Base-by-base conservation (phyloP, 2,329 filamentous ascomycete genomes). In the Ophiocordyceps unilateralis region DNA sequence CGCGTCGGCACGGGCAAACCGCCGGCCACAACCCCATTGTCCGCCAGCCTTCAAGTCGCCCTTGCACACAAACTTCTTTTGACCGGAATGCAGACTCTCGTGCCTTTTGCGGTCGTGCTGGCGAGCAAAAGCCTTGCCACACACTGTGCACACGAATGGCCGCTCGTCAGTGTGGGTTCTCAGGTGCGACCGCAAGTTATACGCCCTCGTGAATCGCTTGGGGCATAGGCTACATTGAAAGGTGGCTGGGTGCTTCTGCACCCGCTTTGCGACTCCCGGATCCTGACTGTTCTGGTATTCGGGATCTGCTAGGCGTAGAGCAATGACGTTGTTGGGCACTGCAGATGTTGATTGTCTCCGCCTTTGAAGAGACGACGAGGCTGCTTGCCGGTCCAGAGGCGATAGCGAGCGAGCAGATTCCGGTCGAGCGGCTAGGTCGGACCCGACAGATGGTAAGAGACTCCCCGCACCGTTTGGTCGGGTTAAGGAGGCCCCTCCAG, bases 51-150 rank as follows among this genome's bases (percentile, higher is more conserved):
- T 88, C 41, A 98, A 76, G 45, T 88, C 83, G 43, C 91, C 91
- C 51, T 86, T 87, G 64, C 91, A 98, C 8, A 96, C 84, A 58
- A 96, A 98, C 57, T 94, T 96, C 75, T 96, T 98, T 65, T 98
- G 91, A 37, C 91, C 91, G 0, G 85, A 93, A 56, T 98, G 91
- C 37, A 98, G 67, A 34, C 89, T 88, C 64, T 98, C 91, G 61
- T 98, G 91, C 34, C 91, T 81, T 63, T 98, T 98, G 39, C 91
- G 81, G 58, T 98, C 91, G 57, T 98, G 91, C 57, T 98, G 91
- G 22, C 91, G 81, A 6, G 91, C 91, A 63, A 98, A 98, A 0
- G 91, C 91, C 61, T 98, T 98, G 42, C 86, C 85, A 52, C 91
- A 98, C 9, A 96, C 86, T 0, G 85, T 95, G 57, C 91, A 98